Evolutionary conservation across 305 asterid species (phyloP).

Genomic region (Nicotiana rustica): DNA sequence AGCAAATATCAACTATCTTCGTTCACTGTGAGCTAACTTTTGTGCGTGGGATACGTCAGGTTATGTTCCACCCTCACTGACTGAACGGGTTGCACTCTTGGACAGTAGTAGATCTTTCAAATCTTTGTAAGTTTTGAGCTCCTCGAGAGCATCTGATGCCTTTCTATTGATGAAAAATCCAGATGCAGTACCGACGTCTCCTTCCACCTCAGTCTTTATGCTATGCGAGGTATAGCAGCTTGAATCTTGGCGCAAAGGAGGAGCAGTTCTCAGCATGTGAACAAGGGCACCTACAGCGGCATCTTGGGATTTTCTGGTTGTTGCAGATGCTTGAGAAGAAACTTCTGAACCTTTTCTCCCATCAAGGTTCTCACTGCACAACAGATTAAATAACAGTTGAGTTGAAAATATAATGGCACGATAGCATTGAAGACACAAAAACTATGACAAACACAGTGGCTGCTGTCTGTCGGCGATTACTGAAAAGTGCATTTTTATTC

Average conservation of each 20-base stretch:
- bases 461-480: neutral
- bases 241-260: conserved; percentile 82
- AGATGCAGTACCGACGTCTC: conserved; percentile 59
- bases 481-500: conserved; percentile 2
- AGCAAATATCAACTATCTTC: neutral
- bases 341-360: conserved; percentile 62
- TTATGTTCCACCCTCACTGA: conserved; percentile 46
- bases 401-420: neutral
- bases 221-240: conserved; percentile 52
- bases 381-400: neutral
- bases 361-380: conserved; percentile 60
- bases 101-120: conserved; percentile 81
- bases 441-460: neutral
- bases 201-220: conserved; percentile 51
- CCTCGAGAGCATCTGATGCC: conserved; percentile 91
- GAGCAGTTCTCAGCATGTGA: conserved; percentile 92
- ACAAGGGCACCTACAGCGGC: conserved; percentile 91
- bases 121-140: conserved; percentile 75
- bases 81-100: conserved; percentile 60
- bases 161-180: conserved; percentile 68
- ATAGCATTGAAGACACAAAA: neutral
- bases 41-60: conserved; percentile 3
- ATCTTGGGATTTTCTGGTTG: conserved; percentile 77
- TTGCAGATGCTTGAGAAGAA: conserved; percentile 57
- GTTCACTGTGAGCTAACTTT: conserved; percentile 25